phyloP scores from a whole-genome alignment of 192 early-diverging fungal genomes.

The Gryganskiella cystojenkinii region DNA sequence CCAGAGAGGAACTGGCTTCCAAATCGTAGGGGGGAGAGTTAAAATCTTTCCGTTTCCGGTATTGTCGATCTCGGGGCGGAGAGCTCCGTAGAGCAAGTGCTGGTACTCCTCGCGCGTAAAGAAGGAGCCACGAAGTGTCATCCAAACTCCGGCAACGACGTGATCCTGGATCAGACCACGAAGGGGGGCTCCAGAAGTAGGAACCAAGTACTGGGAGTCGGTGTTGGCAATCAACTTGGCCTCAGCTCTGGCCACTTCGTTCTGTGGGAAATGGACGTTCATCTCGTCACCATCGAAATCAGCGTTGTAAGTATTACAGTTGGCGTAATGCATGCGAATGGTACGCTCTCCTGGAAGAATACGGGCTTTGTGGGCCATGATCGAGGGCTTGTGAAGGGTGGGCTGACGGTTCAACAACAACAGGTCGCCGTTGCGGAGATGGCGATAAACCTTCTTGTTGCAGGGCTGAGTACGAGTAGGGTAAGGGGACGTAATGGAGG shows the following conservation, averaged over 20 bases:
- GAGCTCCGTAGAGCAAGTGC: slow-evolving; percentile 88
- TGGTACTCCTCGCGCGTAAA: slow-evolving; percentile 89
- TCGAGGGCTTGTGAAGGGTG: slow-evolving; percentile 99
- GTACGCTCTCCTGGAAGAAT: slow-evolving; percentile 94
- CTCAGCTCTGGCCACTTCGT: slow-evolving; percentile 96
- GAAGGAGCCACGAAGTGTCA: slow-evolving; percentile 87
- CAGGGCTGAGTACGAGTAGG: slow-evolving; percentile 71
- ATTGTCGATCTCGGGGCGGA: slow-evolving; percentile 78
- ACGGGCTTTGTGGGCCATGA: slow-evolving; percentile 97
- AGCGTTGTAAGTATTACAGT: slow-evolving; percentile 92
- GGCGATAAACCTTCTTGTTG: slow-evolving; percentile 98
- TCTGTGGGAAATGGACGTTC: slow-evolving; percentile 99
- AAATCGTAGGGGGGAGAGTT: slow-evolving; percentile 84
- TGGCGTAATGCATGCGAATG: slow-evolving; percentile 99
- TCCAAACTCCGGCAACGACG: slow-evolving; percentile 91
- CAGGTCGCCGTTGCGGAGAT: slow-evolving; percentile 97
- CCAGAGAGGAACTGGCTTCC: slow-evolving; percentile 91
- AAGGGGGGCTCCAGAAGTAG: slow-evolving; percentile 93
- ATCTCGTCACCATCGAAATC: slow-evolving; percentile 99
- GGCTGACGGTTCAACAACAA: slow-evolving; percentile 99
- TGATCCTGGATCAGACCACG: slow-evolving; percentile 98
- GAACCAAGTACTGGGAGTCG: slow-evolving; percentile 80
- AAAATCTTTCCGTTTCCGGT: slow-evolving; percentile 81
- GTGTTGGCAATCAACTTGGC: slow-evolving; percentile 80
- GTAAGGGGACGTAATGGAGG: slow-evolving; percentile 57